These are phyloP conservation scores for Tulasnella sp. DNA, from an alignment of 768 basidiomycete species.

Conservation along the genomic window DNA sequence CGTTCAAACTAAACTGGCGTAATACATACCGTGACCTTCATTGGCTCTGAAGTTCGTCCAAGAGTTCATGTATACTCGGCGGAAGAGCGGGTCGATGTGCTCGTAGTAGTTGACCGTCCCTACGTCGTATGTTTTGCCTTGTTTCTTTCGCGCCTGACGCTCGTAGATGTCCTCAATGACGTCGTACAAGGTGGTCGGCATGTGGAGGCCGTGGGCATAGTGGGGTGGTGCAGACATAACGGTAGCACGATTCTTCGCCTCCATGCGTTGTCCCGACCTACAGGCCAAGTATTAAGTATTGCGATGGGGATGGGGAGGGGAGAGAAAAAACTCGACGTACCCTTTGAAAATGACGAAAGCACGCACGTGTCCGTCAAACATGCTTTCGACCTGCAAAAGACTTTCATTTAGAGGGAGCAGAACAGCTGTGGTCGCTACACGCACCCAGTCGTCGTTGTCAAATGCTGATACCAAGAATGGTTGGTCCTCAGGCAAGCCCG, in stretches of 20 bases:
- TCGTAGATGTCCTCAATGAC: slow-evolving; percentile 13
- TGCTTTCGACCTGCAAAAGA: neutral
- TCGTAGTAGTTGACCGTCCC: neutral
- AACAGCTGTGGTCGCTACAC: no score
- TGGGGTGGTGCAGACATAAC: slow-evolving; percentile 1
- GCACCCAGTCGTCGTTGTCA: slow-evolving; percentile 21
- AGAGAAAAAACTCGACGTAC: neutral
- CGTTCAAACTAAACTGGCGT: neutral
- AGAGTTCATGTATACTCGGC: neutral
- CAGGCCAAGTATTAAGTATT: neutral
- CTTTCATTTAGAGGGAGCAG: no score
- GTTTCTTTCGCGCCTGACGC: neutral
- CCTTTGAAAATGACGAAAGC: neutral
- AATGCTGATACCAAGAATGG: slow-evolving; percentile 24
- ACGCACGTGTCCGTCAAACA: neutral
- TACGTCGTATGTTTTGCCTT: neutral
- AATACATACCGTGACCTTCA: slow-evolving; percentile 8
- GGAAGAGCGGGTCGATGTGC: slow-evolving; percentile 1
- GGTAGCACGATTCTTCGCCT: neutral
- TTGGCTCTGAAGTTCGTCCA: slow-evolving; percentile 10
- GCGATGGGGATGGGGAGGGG: neutral
- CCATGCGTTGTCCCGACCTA: neutral
- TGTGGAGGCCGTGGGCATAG: neutral
- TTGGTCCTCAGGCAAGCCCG: slow-evolving; percentile 10
- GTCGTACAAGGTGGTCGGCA: slow-evolving; percentile 7